Evolutionary conservation across 345 rosid species (phyloP), one percentile per base, ranked within the genome.

Genomic region (Jatropha curcas): DNA sequence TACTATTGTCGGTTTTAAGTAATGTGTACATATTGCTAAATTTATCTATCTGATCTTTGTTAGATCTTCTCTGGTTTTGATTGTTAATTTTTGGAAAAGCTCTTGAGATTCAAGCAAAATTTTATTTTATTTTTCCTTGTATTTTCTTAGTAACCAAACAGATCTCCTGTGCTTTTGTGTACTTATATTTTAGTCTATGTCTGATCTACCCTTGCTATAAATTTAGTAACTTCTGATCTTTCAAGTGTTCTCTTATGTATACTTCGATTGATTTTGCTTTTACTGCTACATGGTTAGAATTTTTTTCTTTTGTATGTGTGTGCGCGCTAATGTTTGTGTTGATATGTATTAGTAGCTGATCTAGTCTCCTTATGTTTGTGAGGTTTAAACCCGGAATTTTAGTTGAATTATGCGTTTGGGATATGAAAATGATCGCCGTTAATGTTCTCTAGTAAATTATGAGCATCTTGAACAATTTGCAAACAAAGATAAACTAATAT

Each of bases 101-200:
- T 25, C 35, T 69, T 39, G 9, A 56, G 52, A 24, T 56, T 27
- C 61, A 7, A n/a, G 33, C 0, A 55, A 31, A 41, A 24, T 35
- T 25, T 24, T 39, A 28, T 19, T 24, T 4, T 48, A 5, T 31
- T 22, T 5, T 27, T 24, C 31, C 20, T 31, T 55, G 17, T 35
- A 43, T 33, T 68, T 68, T 68, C 30, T 34, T 20, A 22, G 45
- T 67, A 20, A 31, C 55, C 59, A 33, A 67, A 67, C 71, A 34
- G 60, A 67, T 65, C 19, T 14, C 1, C 4, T 27, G 28, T 64
- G 52, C 16, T 16, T 1, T 8, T 16, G 45, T 25, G 34, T 34
- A 19, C 55, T 48, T 17, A 16, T 12, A 9, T 39, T 12, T 5
- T 28, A 4, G 17, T 27, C 37, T 24, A 37, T 59, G 13, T 19